Evolutionary conservation across 2,329 filamentous ascomycete species (phyloP).

Genomic region (Ophiostoma australiae): DNA sequence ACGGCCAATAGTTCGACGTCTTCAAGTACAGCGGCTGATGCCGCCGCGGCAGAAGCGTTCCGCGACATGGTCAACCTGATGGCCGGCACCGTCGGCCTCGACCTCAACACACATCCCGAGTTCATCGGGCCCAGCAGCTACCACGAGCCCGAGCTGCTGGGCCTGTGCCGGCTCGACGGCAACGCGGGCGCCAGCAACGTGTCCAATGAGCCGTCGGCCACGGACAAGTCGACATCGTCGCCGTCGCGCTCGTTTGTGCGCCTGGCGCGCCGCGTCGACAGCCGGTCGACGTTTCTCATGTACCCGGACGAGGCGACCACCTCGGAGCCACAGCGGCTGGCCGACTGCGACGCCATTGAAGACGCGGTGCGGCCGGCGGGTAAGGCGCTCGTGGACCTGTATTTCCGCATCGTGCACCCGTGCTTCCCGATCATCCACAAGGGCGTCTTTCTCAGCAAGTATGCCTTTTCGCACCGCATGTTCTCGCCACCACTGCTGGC

Average conservation of each 20-base stretch:
- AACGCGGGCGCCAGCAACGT: conserved; percentile 11
- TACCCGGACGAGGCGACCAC: conserved; percentile 36
- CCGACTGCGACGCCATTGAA: conserved; percentile 37
- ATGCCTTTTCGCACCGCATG: conserved; percentile 65
- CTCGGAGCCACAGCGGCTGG: conserved; percentile 40
- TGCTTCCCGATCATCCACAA: conserved; percentile 79
- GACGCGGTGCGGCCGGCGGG: conserved; percentile 2
- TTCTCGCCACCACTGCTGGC: conserved; percentile 73
- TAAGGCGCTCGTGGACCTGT: conserved; percentile 65
- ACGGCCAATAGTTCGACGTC: background rate
- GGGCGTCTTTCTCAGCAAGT: conserved; percentile 71
- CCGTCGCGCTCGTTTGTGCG: conserved; percentile 25
- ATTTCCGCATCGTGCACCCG: conserved; percentile 75
- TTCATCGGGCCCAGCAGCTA: conserved; percentile 57
- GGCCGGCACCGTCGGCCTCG: conserved; percentile 35
- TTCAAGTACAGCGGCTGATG: background rate
- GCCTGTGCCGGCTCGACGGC: conserved; percentile 51
- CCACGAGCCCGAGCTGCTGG: conserved; percentile 53
- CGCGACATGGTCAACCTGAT: conserved; percentile 15
- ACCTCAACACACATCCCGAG: conserved; percentile 54
- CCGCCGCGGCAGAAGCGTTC: background rate
- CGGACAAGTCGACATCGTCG: background rate
- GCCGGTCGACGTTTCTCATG: conserved; percentile 37
- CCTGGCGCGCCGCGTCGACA: conserved; percentile 35
- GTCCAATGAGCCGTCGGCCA: background rate